Conservation (phyloP, 225 moss, liverwort and hornwort species). For the Pseudoscleropodium purum region DNA sequence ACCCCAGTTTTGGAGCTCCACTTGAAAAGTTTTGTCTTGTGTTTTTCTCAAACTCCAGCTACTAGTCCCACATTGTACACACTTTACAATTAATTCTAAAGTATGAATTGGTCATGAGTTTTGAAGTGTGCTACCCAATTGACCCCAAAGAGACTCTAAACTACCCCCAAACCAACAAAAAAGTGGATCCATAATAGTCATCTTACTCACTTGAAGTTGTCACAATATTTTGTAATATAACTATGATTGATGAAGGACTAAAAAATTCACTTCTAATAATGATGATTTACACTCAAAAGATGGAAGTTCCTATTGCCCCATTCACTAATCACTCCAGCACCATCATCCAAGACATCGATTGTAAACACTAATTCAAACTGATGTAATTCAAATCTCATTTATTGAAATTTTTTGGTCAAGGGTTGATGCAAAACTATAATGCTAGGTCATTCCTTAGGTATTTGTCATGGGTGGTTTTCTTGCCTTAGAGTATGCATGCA, state of each 20-base stretch:
- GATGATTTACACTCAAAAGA: not conserved
- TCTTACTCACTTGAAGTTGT: fast-evolving
- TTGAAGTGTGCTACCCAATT: not conserved
- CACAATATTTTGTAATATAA: not conserved
- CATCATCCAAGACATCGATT: not conserved
- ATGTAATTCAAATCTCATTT: not conserved
- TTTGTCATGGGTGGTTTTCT: not conserved
- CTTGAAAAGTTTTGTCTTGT: too few relatives aligned
- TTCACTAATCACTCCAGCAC: not conserved
- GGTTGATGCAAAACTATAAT: not conserved
- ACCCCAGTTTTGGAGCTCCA: too few relatives aligned
- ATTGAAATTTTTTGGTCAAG: not conserved
- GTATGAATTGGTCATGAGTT: not conserved
- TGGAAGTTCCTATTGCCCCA: fast-evolving
- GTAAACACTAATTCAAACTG: not conserved
- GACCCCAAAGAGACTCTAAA: too few relatives aligned
- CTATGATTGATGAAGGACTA: not conserved
- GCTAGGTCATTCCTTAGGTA: not conserved
- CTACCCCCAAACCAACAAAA: fast-evolving
- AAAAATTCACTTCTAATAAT: not conserved
- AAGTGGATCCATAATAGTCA: too few relatives aligned
- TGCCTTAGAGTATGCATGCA: not conserved
- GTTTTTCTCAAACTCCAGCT: too few relatives aligned
- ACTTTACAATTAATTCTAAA: not conserved
- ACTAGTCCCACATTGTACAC: too few relatives aligned